Conservation (phyloP, 139 green algal genomes). For the Coelastrella sp. region DNA sequence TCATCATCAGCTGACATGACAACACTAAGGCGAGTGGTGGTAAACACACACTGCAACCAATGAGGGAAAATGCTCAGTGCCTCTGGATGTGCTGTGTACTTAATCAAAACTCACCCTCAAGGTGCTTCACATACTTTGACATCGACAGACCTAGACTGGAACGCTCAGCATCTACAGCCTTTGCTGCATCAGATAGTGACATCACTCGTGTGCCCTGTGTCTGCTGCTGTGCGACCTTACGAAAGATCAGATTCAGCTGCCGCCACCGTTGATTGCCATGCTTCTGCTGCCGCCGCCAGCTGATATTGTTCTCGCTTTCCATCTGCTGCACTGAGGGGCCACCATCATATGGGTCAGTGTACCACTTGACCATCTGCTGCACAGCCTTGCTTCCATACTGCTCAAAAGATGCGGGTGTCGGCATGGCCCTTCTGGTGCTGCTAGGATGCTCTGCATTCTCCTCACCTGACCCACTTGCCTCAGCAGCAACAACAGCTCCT, state of each 20-base stretch:
- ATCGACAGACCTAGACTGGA: not conserved
- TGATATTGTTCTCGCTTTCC: not conserved
- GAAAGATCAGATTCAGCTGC: constrained; percentile 5
- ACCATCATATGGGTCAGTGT: constrained; percentile 6
- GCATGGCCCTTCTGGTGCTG: not conserved
- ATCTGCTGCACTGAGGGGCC: not conserved
- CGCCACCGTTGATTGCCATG: not conserved
- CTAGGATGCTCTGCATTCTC: not conserved
- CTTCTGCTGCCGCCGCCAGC: constrained; percentile 4
- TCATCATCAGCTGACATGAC: not conserved
- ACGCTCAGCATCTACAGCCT: not conserved
- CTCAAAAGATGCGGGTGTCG: not conserved
- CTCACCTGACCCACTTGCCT: not conserved
- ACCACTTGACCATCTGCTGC: constrained; percentile 9
- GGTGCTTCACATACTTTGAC: not conserved
- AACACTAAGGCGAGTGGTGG: no score
- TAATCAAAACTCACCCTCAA: not conserved
- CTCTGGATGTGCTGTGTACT: no score
- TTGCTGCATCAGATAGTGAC: not conserved
- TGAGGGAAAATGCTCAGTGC: no score
- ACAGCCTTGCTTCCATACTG: not conserved
- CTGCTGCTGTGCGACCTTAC: not conserved
- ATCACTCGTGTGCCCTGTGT: not conserved
- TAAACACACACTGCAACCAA: no score
- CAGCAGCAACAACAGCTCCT: not conserved